Evolutionary conservation across 176 grass and related monocot genomes (phyloP).

Genomic region (Cenchrus americanus): DNA sequence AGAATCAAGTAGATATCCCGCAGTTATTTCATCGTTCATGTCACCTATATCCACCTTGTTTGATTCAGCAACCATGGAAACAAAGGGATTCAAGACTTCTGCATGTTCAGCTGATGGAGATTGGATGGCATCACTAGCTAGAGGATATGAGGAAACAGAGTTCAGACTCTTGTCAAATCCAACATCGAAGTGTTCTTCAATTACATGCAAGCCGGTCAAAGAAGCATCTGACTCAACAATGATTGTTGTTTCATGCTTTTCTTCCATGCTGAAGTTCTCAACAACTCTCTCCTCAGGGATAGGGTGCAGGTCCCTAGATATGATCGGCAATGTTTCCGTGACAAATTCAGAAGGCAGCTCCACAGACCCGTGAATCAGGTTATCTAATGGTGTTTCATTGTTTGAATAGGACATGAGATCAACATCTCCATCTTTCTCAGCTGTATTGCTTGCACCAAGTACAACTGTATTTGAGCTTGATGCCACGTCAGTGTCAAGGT

Average conservation of each 20-base stretch:
- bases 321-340: conserved; percentile 32
- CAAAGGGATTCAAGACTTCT: conserved; percentile 45
- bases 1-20: conserved; percentile 59
- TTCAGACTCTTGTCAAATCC: conserved; percentile 32
- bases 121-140: conserved; percentile 36
- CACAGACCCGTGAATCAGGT: conserved; percentile 43
- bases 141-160: conserved; percentile 31
- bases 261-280: conserved; percentile 51
- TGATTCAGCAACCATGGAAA: conserved; percentile 37
- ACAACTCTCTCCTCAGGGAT: conserved; percentile 68
- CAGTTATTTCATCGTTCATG: conserved; percentile 40
- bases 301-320: conserved; percentile 69
- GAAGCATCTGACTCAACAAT: conserved; percentile 43
- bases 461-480: conserved; percentile 42
- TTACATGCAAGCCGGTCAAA: conserved; percentile 51
- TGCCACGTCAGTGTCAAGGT: conserved; percentile 40
- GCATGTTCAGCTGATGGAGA: conserved; percentile 29
- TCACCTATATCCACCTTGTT: conserved; percentile 29
- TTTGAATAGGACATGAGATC: conserved; percentile 41
- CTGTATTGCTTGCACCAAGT: conserved; percentile 35
- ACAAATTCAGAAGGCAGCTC: conserved; percentile 45
- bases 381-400: conserved; percentile 40
- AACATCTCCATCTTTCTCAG: conserved; percentile 41
- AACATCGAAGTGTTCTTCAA: conserved; percentile 53
- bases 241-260: conserved; percentile 38